These are phyloP conservation scores for Forsythia viridissima DNA, from an alignment of 257 asterid genomes.

Conservation along the genomic window DNA sequence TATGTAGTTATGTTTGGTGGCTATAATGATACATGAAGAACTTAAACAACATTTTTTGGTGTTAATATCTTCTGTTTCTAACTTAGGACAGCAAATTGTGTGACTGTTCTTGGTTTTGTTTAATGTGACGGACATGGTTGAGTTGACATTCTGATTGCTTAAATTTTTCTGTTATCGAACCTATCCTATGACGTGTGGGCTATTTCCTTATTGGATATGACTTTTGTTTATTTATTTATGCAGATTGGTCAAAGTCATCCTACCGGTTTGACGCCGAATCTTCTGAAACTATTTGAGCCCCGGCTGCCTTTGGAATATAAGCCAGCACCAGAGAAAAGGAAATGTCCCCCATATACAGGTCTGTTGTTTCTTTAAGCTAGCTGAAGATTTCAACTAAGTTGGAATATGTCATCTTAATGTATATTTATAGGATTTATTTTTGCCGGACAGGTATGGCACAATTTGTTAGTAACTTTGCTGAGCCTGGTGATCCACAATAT, in stretches of 20 bases:
- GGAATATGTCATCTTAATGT: background rate
- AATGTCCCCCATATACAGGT: slow-evolving; percentile 89
- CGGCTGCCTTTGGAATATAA: slow-evolving; percentile 95
- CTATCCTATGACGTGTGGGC: background rate
- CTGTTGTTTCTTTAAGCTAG: slow-evolving; percentile 15
- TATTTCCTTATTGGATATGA: background rate
- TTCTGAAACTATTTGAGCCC: slow-evolving; percentile 88
- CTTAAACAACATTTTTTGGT: background rate
- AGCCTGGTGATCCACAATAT: slow-evolving; percentile 84
- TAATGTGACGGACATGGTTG: background rate
- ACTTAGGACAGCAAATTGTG: background rate
- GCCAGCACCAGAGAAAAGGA: slow-evolving; percentile 94
- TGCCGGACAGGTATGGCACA: slow-evolving; percentile 76
- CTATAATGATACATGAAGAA: background rate
- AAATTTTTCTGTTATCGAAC: background rate
- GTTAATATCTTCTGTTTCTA: background rate
- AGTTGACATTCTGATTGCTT: background rate
- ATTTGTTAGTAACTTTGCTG: slow-evolving; percentile 68
- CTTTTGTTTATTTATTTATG: slow-evolving; percentile 13
- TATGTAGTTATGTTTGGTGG: background rate
- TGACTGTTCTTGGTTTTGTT: background rate
- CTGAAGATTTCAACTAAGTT: slow-evolving; percentile 5
- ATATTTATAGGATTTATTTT: background rate
- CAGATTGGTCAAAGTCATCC: slow-evolving; percentile 99
- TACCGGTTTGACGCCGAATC: slow-evolving; percentile 84